Evolutionary conservation across 305 asterid genomes (phyloP).

Genomic region (Fraxinus sp.): DNA sequence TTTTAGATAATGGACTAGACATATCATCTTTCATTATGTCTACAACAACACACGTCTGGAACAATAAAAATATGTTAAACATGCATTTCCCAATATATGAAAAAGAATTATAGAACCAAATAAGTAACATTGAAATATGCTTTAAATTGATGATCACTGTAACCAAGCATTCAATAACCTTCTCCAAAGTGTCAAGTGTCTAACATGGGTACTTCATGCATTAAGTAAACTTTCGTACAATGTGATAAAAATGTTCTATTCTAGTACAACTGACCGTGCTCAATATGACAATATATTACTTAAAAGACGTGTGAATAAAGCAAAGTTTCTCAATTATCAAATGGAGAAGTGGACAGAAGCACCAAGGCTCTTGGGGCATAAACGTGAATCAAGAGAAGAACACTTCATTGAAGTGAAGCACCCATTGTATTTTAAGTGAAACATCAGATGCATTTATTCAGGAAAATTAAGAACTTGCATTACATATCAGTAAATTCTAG

Average conservation of each 20-base stretch:
- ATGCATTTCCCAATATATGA: background rate
- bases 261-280: background rate
- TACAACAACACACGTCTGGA: background rate
- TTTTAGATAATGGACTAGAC: background rate
- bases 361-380: background rate
- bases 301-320: background rate
- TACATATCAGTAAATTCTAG: background rate
- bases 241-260: background rate
- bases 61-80: background rate
- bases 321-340: background rate
- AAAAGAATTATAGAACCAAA: background rate
- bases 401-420: background rate
- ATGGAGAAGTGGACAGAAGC: background rate
- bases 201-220: background rate
- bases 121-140: background rate
- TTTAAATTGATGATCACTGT: background rate
- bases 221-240: background rate
- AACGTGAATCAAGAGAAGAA: background rate
- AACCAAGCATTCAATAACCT: background rate
- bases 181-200: background rate
- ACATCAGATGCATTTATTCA: background rate
- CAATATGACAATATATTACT: background rate
- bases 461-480: background rate
- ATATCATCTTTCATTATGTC: background rate
- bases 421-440: background rate